phyloP scores from a whole-genome alignment of 441 rosid genomes.

The Euphorbia corollata region DNA sequence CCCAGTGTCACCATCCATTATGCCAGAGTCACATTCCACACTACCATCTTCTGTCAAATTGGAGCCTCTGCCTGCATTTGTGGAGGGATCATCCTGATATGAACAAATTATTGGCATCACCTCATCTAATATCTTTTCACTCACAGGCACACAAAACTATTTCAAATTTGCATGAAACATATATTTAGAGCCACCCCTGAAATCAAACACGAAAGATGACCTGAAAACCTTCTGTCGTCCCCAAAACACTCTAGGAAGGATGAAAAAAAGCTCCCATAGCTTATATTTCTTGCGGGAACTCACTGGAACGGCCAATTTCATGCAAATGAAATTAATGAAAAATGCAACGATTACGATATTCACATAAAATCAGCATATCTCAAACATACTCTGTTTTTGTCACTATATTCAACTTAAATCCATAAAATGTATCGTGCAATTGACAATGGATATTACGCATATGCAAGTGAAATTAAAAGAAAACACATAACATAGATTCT shows the following conservation, averaged over 20 bases:
- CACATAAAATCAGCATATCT: too few relatives aligned
- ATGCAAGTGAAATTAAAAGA: too few relatives aligned
- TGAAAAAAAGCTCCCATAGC: slow-evolving; percentile 6
- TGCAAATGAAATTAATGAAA: neutral
- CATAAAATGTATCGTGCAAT: too few relatives aligned
- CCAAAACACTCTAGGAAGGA: slow-evolving; percentile 7
- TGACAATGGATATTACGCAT: too few relatives aligned
- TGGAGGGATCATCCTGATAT: slow-evolving; percentile 68
- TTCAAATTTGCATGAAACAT: neutral
- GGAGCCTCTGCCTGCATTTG: slow-evolving; percentile 93
- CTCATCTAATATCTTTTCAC: neutral
- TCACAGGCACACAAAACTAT: neutral
- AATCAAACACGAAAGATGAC: slow-evolving; percentile 1
- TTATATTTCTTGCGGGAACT: neutral
- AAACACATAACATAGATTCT: too few relatives aligned
- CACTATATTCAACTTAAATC: too few relatives aligned
- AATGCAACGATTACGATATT: neutral
- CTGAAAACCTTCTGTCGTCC: neutral
- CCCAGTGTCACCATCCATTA: slow-evolving; percentile 83
- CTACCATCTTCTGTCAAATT: slow-evolving; percentile 83
- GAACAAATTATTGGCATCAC: neutral
- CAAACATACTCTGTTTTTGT: too few relatives aligned
- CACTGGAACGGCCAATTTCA: slow-evolving; percentile 5
- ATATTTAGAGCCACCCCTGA: neutral
- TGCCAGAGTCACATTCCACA: slow-evolving; percentile 87